Conservation (phyloP, 495 filamentous ascomycete species). For the Usnea hakonensis region DNA sequence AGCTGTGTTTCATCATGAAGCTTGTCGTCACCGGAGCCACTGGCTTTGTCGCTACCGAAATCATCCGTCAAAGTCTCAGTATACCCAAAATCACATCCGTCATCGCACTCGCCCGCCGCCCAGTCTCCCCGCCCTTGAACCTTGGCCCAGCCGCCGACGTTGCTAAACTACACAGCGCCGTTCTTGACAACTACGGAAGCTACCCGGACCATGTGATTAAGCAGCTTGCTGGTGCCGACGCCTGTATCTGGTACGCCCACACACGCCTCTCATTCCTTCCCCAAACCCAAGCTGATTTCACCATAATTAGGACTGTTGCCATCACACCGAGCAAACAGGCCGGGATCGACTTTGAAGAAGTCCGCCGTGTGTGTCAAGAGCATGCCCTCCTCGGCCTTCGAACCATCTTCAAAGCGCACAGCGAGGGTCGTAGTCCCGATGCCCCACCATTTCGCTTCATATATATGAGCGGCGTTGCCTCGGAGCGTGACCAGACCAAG, state of each 20-base stretch:
- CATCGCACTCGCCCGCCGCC: conserved; percentile 33
- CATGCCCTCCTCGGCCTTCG: conserved; percentile 36
- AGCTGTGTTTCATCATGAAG: no score
- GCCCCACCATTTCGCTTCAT: conserved; percentile 37
- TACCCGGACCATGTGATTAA: conserved; percentile 36
- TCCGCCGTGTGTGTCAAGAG: conserved; percentile 37
- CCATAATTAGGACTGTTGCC: conserved; percentile 34
- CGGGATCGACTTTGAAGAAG: conserved; percentile 32
- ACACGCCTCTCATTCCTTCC: not conserved
- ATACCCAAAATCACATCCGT: conserved; percentile 33
- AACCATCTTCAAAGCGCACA: conserved; percentile 26
- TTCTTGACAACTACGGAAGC: conserved; percentile 33
- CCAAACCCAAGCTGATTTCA: not conserved
- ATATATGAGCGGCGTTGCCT: conserved; percentile 38
- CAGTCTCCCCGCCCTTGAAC: conserved; percentile 24
- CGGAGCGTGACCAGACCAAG: conserved; percentile 35
- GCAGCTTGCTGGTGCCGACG: conserved; percentile 40
- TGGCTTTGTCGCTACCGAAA: conserved; percentile 40
- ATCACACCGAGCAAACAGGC: conserved; percentile 34
- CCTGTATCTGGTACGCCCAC: conserved; percentile 43
- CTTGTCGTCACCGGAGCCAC: conserved; percentile 45
- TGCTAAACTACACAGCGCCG: conserved; percentile 35
- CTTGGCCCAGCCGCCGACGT: conserved; percentile 15
- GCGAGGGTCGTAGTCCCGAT: conserved; percentile 18
- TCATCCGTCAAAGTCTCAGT: conserved; percentile 37